Conservation (phyloP, 495 filamentous ascomycete species). For the Xylaria curta region DNA sequence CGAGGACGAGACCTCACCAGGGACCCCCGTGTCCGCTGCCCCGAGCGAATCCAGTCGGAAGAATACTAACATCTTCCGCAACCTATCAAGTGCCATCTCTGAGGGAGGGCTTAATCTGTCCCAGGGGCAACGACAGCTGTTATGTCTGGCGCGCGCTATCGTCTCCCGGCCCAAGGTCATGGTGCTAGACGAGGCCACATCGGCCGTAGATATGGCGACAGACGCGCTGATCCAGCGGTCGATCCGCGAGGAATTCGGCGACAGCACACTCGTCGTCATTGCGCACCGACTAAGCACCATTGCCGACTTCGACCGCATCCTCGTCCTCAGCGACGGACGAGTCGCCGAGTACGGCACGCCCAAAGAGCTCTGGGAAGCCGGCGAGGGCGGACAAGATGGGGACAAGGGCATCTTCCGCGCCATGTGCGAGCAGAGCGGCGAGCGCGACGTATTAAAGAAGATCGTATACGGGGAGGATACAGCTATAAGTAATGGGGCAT, state of each 20-base stretch:
- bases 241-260: conserved; percentile 79
- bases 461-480: conserved; percentile 54
- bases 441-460: conserved; percentile 64
- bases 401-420: conserved; percentile 67
- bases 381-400: conserved; percentile 46
- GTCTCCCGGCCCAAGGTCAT: conserved; percentile 80
- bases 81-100: conserved; percentile 66
- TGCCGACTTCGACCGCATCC: conserved; percentile 82
- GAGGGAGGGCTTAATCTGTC: conserved; percentile 83
- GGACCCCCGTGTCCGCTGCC: conserved; percentile 30
- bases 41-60: conserved; percentile 41
- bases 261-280: conserved; percentile 84
- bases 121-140: conserved; percentile 86
- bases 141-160: conserved; percentile 88
- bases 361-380: conserved; percentile 66
- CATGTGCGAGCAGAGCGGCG: conserved; percentile 79
- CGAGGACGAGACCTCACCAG: conserved; percentile 37
- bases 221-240: conserved; percentile 82
- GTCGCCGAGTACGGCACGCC: conserved; percentile 79
- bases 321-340: conserved; percentile 78
- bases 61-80: conserved; percentile 69
- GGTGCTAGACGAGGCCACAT: conserved; percentile 90
- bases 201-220: conserved; percentile 85
- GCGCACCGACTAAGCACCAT: conserved; percentile 88
- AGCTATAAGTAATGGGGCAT: background rate